Conservation (phyloP, 192 early-diverging fungal genomes). For the Umbelopsis isabellina region DNA sequence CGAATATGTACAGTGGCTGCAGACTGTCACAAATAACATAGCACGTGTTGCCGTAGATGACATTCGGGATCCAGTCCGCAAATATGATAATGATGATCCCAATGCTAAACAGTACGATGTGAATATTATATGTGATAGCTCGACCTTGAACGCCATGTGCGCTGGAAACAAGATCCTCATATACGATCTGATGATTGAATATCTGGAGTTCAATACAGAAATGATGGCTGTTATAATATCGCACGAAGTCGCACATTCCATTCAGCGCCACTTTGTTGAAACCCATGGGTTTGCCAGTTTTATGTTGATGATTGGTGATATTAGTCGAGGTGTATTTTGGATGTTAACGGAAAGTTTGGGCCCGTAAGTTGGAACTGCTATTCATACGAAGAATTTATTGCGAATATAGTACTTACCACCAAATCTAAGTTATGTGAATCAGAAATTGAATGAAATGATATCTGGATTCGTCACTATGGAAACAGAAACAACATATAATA, state of each 20-base stretch:
- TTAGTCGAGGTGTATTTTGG: slow-evolving; percentile 43
- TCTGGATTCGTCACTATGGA: slow-evolving; percentile 25
- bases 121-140: slow-evolving; percentile 38
- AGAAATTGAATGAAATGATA: slow-evolving; percentile 34
- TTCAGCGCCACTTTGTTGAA: slow-evolving; percentile 61
- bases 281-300: slow-evolving; percentile 55
- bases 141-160: slow-evolving; percentile 43
- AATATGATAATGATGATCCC: not conserved
- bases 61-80: slow-evolving; percentile 34
- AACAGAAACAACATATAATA: slow-evolving; percentile 33
- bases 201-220: slow-evolving; percentile 47
- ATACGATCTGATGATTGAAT: slow-evolving; percentile 39
- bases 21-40: slow-evolving; percentile 36
- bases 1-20: slow-evolving; percentile 35
- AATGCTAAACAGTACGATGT: slow-evolving; percentile 27
- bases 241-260: slow-evolving; percentile 60
- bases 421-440: slow-evolving; percentile 23
- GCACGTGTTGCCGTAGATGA: slow-evolving; percentile 33
- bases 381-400: not conserved
- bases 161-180: slow-evolving; percentile 35
- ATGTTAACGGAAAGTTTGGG: slow-evolving; percentile 41
- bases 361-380: slow-evolving; percentile 24
- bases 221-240: slow-evolving; percentile 53
- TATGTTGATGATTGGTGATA: slow-evolving; percentile 52
- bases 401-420: not conserved